Percentiles rank a stretch among this genome's conserved stretches.
Conservation (phyloP, 1,284 basidiomycete species). For the Stereum hirsutum region DNA sequence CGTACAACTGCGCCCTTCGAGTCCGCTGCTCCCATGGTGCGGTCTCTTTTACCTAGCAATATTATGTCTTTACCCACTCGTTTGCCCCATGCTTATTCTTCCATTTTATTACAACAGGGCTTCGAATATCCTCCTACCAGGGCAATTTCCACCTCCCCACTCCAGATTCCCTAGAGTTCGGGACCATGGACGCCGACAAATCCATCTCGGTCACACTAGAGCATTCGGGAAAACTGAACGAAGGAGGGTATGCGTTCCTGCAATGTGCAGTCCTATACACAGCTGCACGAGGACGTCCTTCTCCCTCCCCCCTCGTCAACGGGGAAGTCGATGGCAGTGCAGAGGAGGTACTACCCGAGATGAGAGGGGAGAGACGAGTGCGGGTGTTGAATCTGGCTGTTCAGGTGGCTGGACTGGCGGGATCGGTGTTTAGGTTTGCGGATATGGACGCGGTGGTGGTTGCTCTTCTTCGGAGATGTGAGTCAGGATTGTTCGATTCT, state of each 20-base stretch:
- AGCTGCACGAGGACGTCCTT: no score
- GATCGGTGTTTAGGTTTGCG: constrained; percentile 88
- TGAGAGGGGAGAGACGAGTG: constrained; percentile 76
- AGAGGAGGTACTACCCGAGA: no score
- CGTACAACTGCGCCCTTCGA: constrained; percentile 75
- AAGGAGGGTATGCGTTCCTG: constrained; percentile 72
- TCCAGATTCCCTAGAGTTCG: constrained; percentile 74
- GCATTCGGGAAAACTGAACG: constrained; percentile 64
- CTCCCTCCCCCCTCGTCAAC: no score
- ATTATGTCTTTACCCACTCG: no score
- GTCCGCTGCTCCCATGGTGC: constrained; percentile 84
- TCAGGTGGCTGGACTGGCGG: constrained; percentile 76
- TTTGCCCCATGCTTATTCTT: constrained; percentile 10
- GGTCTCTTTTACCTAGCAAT: neutral
- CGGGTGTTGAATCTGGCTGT: constrained; percentile 82
- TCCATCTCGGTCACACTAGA: constrained; percentile 61
- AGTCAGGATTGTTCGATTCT: constrained; percentile 16
- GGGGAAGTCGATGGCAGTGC: no score
- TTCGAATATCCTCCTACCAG: constrained; percentile 64
- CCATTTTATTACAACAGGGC: constrained; percentile 32
- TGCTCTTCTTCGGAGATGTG: constrained; percentile 75
- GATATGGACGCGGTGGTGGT: constrained; percentile 85
- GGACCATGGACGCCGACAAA: constrained; percentile 77
- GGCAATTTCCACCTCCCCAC: constrained; percentile 81
- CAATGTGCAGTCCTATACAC: constrained; percentile 86